These are phyloP conservation scores for Nitzschia sp. DNA, from an alignment of 108 stramenopile genomes.

Conservation along the genomic window DNA sequence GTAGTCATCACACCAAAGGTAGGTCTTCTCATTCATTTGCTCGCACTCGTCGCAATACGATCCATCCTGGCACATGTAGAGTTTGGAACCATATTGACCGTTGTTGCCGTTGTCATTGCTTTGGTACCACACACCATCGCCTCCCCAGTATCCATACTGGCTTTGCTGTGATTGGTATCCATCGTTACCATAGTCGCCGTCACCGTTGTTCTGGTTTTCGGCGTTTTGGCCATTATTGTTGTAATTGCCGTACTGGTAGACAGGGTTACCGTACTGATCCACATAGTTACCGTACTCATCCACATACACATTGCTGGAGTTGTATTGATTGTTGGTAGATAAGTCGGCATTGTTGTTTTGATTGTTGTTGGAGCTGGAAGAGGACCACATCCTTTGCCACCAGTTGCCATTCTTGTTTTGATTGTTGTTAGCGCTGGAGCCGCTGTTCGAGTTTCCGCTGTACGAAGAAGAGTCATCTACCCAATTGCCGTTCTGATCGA, in stretches of 20 bases:
- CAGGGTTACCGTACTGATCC: neutral
- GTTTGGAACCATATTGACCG: neutral
- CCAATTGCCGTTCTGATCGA: too few relatives aligned
- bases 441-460: too few relatives aligned
- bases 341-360: conserved; percentile 15
- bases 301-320: neutral
- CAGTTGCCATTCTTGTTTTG: conserved; percentile 21
- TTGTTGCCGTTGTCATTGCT: neutral
- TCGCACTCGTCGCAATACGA: conserved; percentile 24
- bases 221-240: neutral
- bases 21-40: conserved; percentile 11
- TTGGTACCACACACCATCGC: conserved; percentile 3
- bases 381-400: too few relatives aligned
- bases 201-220: neutral
- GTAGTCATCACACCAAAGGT: conserved; percentile 28
- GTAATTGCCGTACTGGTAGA: neutral
- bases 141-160: conserved; percentile 6
- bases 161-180: too few relatives aligned
- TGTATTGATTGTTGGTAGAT: neutral
- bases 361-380: neutral
- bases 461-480: too few relatives aligned
- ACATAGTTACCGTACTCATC: neutral
- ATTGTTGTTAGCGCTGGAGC: neutral
- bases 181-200: neutral
- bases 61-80: conserved; percentile 32